Percentiles rank a stretch among this genome's conserved stretches.
Evolutionary conservation across 1,284 basidiomycete species (phyloP).

Genomic region (Apiotrichum montevideense): DNA sequence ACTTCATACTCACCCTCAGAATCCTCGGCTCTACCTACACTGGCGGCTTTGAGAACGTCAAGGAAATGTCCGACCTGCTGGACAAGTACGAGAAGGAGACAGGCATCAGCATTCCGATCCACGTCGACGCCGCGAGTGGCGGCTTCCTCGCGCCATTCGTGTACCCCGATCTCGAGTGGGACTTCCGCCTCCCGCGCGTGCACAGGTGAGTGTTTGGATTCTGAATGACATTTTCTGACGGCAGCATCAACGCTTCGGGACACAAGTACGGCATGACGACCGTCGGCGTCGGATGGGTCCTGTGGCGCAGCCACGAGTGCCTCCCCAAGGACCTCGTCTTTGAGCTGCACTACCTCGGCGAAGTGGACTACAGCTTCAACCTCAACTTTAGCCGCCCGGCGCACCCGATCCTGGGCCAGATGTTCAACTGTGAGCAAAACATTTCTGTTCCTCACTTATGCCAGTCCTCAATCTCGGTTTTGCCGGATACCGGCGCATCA

Average conservation of each 20-base stretch:
- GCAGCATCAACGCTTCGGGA: conserved; percentile 56
- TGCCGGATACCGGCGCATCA: conserved; percentile 66
- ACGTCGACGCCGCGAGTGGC: conserved; percentile 60
- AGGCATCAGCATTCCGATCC: conserved; percentile 73
- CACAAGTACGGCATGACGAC: conserved; percentile 78
- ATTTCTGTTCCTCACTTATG: no score
- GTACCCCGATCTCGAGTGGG: conserved; percentile 70
- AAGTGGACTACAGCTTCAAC: conserved; percentile 68
- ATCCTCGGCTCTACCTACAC: conserved; percentile 67
- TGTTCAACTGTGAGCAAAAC: conserved; percentile 62
- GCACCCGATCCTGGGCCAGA: conserved; percentile 82
- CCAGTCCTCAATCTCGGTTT: conserved; percentile 70
- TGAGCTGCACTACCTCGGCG: conserved; percentile 70
- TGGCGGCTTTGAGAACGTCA: conserved; percentile 86
- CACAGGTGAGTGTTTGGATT: conserved; percentile 46
- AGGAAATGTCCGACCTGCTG: conserved; percentile 74
- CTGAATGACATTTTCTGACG: background rate
- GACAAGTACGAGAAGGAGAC: conserved; percentile 81
- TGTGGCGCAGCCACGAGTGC: conserved; percentile 70
- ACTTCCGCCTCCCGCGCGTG: conserved; percentile 79
- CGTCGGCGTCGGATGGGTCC: conserved; percentile 60
- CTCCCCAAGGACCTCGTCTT: conserved; percentile 87
- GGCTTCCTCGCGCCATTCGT: conserved; percentile 62
- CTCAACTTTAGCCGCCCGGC: conserved; percentile 82
- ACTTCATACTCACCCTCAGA: conserved; percentile 1